phyloP scores from a whole-genome alignment of 345 rosid species.

The Citrus inodora region DNA sequence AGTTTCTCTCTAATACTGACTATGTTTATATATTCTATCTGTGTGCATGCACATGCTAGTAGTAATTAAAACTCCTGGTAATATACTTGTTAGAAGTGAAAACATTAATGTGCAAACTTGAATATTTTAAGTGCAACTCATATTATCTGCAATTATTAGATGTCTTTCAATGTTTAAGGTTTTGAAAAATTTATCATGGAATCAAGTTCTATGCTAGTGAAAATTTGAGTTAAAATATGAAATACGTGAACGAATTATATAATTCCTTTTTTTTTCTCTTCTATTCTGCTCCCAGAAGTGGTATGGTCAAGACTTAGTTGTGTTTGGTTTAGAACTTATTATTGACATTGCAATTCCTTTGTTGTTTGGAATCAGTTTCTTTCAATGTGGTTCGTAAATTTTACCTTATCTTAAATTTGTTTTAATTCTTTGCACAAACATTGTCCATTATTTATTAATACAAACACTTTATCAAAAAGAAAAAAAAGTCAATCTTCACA shows the following conservation, averaged over 20 bases:
- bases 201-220: neutral
- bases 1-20: slow-evolving; percentile 18
- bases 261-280: neutral
- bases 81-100: neutral
- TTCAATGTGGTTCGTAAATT: neutral
- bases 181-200: neutral
- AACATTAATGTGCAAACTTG: neutral
- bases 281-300: neutral
- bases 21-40: no score
- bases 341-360: neutral
- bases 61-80: neutral
- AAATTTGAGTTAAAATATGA: neutral
- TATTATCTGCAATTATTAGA: neutral
- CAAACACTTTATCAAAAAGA: no score
- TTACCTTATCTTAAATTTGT: neutral
- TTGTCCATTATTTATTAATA: no score
- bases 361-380: neutral
- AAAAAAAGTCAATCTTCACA: no score
- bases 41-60: neutral
- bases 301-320: neutral
- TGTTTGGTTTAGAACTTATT: neutral
- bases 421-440: neutral
- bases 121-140: neutral
- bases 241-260: neutral
- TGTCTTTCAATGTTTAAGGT: neutral